Evolutionary conservation across 345 rosid genomes (phyloP).

Genomic region (Citrus reticulata): DNA sequence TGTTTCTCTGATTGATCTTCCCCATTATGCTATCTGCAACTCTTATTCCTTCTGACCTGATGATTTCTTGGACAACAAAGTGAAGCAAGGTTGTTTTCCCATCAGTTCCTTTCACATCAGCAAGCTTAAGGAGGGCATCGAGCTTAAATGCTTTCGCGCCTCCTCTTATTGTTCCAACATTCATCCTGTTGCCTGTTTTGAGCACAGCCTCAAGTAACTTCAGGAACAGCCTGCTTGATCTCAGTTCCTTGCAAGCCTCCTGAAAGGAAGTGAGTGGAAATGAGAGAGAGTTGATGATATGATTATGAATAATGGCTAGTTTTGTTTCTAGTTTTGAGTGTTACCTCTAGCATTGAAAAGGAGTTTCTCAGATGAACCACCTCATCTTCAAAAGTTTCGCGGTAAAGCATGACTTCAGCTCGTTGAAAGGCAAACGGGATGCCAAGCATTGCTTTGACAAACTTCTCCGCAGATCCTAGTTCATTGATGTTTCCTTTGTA

Average conservation of each 20-base stretch:
- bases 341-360: slow-evolving; percentile 85
- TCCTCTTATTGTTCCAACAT: slow-evolving; percentile 91
- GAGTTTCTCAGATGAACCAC: slow-evolving; percentile 84
- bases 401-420: slow-evolving; percentile 87
- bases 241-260: slow-evolving; percentile 98
- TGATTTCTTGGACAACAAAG: slow-evolving; percentile 90
- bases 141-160: slow-evolving; percentile 97
- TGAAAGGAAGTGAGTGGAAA: slow-evolving; percentile 7
- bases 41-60: slow-evolving; percentile 83
- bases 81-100: slow-evolving; percentile 88
- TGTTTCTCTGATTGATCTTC: slow-evolving; percentile 60
- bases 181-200: slow-evolving; percentile 97
- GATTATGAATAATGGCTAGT: background rate
- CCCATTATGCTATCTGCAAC: slow-evolving; percentile 94
- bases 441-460: slow-evolving; percentile 50
- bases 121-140: slow-evolving; percentile 82
- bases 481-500: slow-evolving; percentile 76
- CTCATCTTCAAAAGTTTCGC: slow-evolving; percentile 89
- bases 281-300: background rate
- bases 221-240: slow-evolving; percentile 84
- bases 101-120: slow-evolving; percentile 93
- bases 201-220: slow-evolving; percentile 91
- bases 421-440: slow-evolving; percentile 71
- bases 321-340: background rate
- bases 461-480: slow-evolving; percentile 81